Base-by-base conservation (phyloP, 192 early-diverging fungal species). In the Coemansia sp. region DNA sequence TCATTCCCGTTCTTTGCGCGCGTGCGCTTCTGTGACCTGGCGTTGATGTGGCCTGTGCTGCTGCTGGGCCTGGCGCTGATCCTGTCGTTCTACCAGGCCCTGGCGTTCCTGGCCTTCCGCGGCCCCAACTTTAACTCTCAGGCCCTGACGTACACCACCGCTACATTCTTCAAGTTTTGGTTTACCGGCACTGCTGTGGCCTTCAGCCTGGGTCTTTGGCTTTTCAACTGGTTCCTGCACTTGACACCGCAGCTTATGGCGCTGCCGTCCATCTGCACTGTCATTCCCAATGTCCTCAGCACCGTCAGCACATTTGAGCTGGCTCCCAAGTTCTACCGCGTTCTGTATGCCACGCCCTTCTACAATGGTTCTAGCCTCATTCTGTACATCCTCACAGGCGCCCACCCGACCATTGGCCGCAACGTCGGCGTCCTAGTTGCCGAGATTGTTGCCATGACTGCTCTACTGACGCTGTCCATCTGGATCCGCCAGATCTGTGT, bases 261-360 rank as follows among this genome's bases (percentile, higher is more conserved):
- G 10, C 49, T 68, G 15, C 70, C 75, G 14, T 72, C 75, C n/a
- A 62, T 78, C 50, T 60, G 55, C 40, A 78, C 75, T 5, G 66
- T 78, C 36, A 40, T 78, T 4, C 55, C 66, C 48, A 82, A 83
- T 20, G 67, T 81, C 20, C 66, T 85, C 71, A 79, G 76, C 23
- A 73, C 77, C 9, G 72, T 85, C 34, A 59, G 68, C n/a, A 69
- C 79, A 1, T 51, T 76, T 7, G 84, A 85, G 37, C 58, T 82
- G 56, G 81, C 83, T 28, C 79, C 84, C 12, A 34, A 26, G 20
- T 83, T 85, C 69, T 85, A 77, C 60, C 72, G 75, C 26, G 71
- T 82, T 47, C 63, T 79, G 37, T 83, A 85, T 46, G 75, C 82
- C 15, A 64, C 73, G 63, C 84, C 84, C 4, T 83, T 82, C 49